Base-by-base conservation (phyloP, 768 basidiomycete genomes). In the Boletus subcaerulescens region DNA sequence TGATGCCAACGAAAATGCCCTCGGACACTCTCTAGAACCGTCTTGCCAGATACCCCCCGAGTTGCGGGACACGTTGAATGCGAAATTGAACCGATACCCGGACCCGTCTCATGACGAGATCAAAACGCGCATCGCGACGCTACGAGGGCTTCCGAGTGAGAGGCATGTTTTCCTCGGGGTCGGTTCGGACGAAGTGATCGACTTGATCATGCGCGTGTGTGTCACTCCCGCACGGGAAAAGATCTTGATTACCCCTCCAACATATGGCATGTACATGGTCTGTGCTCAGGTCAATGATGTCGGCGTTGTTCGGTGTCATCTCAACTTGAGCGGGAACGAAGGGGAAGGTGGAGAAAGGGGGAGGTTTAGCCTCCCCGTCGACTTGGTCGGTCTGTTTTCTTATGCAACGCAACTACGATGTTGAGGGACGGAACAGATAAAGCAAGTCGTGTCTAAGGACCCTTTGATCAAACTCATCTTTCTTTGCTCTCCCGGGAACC, bases 251-350 rank as follows among this genome's bases (percentile, higher is more conserved):
- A 92, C 90, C 1, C 96, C 96, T 1, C 97, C 97, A 5, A 98
- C 97, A 13, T 98, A 98, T 68, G 97, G 96, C 17, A 99, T 98
- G 96, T 98, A 98, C 73, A 70, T 80, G 13, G 96, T 98, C 1
- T 93, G 89, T 55, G 97, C 96, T 11, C 89, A 97, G 65, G 86
- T 98, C 44, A 99, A 99, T 67, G 97, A 99, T 68, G 77, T 96
- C 15, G 88, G 82, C 0, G 73, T 96, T 5, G 82, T 93, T 43
- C 86, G 87, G 64, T 84, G 90, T 18, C 84, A 85, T 3, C 74
- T 98, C 24, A 82, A 85, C 60, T 65, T 89, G 29, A 73, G 72
- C 14, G 83, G 78, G 4, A 69, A 66, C 4, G 61, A 77, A 14
- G 91, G 91, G 3, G 91, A 93, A 65, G 89, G 84, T 0, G 93